Conservation (phyloP, 805 yeast genomes). For the Citeromyces matritensis region DNA sequence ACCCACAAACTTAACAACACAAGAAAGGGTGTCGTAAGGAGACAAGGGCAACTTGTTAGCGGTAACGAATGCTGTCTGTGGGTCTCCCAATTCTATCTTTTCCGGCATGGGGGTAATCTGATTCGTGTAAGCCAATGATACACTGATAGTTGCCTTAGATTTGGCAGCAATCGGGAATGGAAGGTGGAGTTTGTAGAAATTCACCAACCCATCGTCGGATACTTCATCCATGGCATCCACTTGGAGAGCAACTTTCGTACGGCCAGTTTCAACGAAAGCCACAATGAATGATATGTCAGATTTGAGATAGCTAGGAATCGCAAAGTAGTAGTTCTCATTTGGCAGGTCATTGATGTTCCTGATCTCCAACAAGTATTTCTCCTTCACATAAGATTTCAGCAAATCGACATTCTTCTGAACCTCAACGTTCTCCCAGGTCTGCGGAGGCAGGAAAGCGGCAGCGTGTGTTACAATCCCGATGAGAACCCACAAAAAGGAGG, state of each 20-base stretch:
- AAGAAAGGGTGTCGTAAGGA: slow-evolving; percentile 41
- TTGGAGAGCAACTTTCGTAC: slow-evolving; percentile 7
- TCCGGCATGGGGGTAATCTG: slow-evolving; percentile 49
- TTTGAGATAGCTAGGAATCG: slow-evolving; percentile 31
- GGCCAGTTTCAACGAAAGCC: slow-evolving; percentile 6
- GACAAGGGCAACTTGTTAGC: slow-evolving; percentile 43
- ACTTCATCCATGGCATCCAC: slow-evolving; percentile 4
- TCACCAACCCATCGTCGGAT: slow-evolving; percentile 7
- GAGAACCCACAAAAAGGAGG: too few species aligned
- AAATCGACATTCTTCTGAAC: slow-evolving; percentile 49
- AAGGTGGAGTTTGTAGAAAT: slow-evolving; percentile 32
- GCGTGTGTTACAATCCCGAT: too few species aligned
- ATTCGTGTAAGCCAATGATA: slow-evolving; percentile 32
- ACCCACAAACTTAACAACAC: slow-evolving; percentile 28
- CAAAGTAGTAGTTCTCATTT: slow-evolving; percentile 36
- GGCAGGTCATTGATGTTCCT: slow-evolving; percentile 46
- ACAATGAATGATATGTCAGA: slow-evolving; percentile 11
- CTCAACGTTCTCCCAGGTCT: slow-evolving; percentile 42
- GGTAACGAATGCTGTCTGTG: slow-evolving; percentile 41
- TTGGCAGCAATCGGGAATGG: slow-evolving; percentile 60
- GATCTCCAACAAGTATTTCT: slow-evolving; percentile 35
- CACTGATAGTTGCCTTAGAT: slow-evolving; percentile 27
- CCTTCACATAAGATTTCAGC: slow-evolving; percentile 49
- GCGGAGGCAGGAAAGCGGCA: slow-evolving; percentile 1
- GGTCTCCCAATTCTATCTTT: slow-evolving; percentile 37